Base-by-base conservation (phyloP, 192 early-diverging fungal genomes). In the Backusella tuberculispora region DNA sequence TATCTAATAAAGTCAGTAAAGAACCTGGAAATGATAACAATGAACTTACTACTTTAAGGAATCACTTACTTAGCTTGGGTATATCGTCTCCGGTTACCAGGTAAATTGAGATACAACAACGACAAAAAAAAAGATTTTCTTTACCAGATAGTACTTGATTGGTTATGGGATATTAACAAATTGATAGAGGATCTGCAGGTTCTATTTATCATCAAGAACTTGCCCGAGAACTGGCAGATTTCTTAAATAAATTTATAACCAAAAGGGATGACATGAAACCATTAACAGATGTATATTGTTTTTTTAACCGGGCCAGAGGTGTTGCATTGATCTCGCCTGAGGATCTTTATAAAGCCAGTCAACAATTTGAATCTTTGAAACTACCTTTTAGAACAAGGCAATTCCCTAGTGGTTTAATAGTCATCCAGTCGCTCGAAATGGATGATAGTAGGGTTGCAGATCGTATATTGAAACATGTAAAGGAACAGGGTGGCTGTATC, bases 241-340 rank as follows among this genome's bases (percentile, higher is more conserved):
- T 96, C 66, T 78, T 97, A 37, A 79, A 85, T 24, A 91, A 88
- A 47, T 83, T 94, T 26, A 82, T 97, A 12, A 78, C 83, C 21
- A 84, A 86, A 15, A 74, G 88, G 47, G 88, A 89, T 47, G 92
- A 90, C 2, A 94, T 95, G 29, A 93, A 95, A 79, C 81, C 95
- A 21, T 83, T 99, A 1, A 90, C 93, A 6, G 97, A 98, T 74
- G 85, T 96, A 9, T 99, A 97, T 81, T 98, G 96, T 76, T 76
- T 99, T 47, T 97, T 95, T 79, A 99, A 99, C 78, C 90, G 96
- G 4, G 97, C 96, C 6, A 90, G 97, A 63, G 96, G 96, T 9
- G 91, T 91, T 72, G 92, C 94, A 24, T 86, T 97, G 10, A 92
- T 99, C 17, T 99, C 96, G 0, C 97, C 97, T 6, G 87, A 93